Percentiles rank a stretch among this genome's conserved stretches.
These are phyloP conservation scores for Aspergillus olivimuriae DNA, from an alignment of 495 filamentous ascomycete species.

Conservation along the genomic window DNA sequence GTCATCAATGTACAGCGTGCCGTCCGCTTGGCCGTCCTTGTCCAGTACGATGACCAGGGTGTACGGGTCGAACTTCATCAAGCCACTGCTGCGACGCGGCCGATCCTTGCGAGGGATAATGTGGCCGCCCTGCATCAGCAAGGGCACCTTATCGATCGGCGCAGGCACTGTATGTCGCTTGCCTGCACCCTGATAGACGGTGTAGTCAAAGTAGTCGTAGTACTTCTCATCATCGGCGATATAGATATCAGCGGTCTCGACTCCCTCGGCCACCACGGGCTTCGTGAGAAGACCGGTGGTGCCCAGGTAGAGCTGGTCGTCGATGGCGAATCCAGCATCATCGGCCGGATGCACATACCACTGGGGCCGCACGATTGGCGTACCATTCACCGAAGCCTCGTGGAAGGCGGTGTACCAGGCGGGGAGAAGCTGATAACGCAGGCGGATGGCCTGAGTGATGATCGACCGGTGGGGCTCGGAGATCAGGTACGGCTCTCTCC, in stretches of 20 bases:
- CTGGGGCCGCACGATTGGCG: constrained; percentile 82
- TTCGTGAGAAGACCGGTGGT: constrained; percentile 80
- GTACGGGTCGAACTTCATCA: constrained; percentile 94
- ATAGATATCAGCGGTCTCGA: constrained; percentile 70
- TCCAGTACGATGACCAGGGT: constrained; percentile 78
- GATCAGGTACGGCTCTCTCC: constrained; percentile 86
- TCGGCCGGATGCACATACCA: constrained; percentile 88
- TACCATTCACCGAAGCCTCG: constrained; percentile 72
- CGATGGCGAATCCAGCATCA: constrained; percentile 76
- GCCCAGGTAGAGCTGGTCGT: constrained; percentile 91
- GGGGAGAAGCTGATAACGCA: constrained; percentile 85
- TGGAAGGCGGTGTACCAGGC: constrained; percentile 98
- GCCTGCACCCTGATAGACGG: constrained; percentile 60
- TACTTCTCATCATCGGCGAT: constrained; percentile 81
- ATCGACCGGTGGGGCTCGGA: constrained; percentile 80
- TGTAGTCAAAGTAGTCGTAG: constrained; percentile 90
- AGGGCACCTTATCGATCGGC: constrained; percentile 75
- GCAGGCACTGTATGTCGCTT: constrained; percentile 62
- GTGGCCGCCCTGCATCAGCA: constrained; percentile 88
- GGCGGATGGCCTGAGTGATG: constrained; percentile 77
- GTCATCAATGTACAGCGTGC: constrained; percentile 85
- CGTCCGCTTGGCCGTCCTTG: constrained; percentile 65
- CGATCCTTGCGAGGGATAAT: constrained; percentile 85
- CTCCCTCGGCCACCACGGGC: constrained; percentile 72
- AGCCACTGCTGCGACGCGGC: constrained; percentile 71